phyloP scores from a whole-genome alignment of 2,329 filamentous ascomycete species.

The Teratosphaeria pseudoeucalypti region DNA sequence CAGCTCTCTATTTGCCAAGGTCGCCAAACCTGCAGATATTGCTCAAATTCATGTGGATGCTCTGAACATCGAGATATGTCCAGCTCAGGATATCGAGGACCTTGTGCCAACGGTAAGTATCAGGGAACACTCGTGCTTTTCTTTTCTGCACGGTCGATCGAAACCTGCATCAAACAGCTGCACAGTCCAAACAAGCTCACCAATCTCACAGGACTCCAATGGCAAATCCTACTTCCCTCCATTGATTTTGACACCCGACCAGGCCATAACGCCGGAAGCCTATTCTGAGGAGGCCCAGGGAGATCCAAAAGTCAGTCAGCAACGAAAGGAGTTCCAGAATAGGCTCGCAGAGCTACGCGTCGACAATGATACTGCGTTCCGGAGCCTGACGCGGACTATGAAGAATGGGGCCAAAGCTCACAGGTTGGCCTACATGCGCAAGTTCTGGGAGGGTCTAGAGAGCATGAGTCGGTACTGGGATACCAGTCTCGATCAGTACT shows the following conservation, averaged over 20 bases:
- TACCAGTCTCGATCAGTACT: conserved; percentile 47
- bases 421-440: conserved; percentile 46
- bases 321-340: conserved; percentile 12
- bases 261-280: conserved; percentile 21
- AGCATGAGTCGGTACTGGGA: conserved; percentile 55
- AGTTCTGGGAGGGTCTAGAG: conserved; percentile 51
- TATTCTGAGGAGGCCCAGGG: conserved; percentile 7
- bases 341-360: conserved; percentile 42
- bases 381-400: conserved; percentile 42
- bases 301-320: conserved; percentile 2
- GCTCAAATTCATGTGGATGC: conserved; percentile 28
- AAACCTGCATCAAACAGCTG: not conserved
- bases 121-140: no score
- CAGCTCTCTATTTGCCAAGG: conserved; percentile 31
- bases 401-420: conserved; percentile 31
- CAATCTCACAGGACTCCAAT: conserved; percentile 14
- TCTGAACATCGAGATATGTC: conserved; percentile 33
- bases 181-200: not conserved
- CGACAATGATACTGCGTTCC: conserved; percentile 48
- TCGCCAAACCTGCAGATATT: conserved; percentile 34
- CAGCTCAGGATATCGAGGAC: conserved; percentile 29
- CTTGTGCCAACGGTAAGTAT: conserved; percentile 22
- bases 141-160: no score
- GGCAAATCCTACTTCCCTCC: conserved; percentile 30
- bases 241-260: conserved; percentile 3